Evolutionary conservation across 2,329 filamentous ascomycete genomes (phyloP).

Genomic region (Sphaerulina musiva): DNA sequence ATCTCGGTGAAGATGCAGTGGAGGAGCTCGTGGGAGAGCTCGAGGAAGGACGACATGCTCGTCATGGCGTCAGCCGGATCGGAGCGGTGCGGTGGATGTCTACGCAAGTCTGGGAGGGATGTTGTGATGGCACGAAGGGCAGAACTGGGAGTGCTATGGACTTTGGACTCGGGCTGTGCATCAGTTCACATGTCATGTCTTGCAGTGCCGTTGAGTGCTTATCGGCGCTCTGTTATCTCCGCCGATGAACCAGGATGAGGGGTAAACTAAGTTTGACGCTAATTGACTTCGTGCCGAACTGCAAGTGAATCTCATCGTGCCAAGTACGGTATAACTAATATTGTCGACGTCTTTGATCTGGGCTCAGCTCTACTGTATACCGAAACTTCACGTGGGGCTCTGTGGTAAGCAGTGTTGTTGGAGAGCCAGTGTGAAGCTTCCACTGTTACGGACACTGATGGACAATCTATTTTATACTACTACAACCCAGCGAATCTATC

Average conservation of each 20-base stretch:
- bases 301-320: not conserved
- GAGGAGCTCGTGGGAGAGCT: conserved; percentile 57
- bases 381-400: no score
- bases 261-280: not conserved
- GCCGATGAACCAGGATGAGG: not conserved
- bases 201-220: not conserved
- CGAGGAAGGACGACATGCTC: conserved; percentile 35
- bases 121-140: not conserved
- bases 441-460: no score
- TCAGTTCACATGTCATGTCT: not conserved
- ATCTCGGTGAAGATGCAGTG: conserved; percentile 55
- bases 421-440: no score
- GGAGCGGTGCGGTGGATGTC: not conserved
- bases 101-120: not conserved
- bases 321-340: not conserved
- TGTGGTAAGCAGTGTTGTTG: no score
- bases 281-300: no score
- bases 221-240: not conserved
- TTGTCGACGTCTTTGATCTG: no score
- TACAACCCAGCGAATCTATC: not conserved
- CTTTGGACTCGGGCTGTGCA: not conserved
- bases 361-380: no score
- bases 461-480: not conserved
- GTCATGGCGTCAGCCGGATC: not conserved
- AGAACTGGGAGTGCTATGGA: not conserved